Evolutionary conservation across 768 basidiomycete species (phyloP), one percentile per base, ranked within the genome.

Genomic region (Cyclocybe aegerita): DNA sequence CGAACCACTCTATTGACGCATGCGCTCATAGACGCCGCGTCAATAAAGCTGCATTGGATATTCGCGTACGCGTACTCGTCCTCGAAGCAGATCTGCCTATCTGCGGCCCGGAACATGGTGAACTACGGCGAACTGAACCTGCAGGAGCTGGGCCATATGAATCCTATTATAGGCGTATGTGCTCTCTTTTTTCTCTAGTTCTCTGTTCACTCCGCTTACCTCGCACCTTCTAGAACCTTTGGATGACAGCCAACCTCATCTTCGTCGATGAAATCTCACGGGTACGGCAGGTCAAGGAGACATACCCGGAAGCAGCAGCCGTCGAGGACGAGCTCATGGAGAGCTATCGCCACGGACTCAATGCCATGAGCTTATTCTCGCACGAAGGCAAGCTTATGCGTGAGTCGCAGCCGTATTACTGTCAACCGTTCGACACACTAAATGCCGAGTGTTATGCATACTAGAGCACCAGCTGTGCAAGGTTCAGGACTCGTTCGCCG

Each of bases 141-240:
- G 10, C 68, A 65, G 32, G 71, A 72, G 37, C 49, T 76, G 9
- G 72, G 71, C 2, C 63, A 66, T 52, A 63, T 78, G 23, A 78
- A 75, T 59, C 76, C 79, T 10, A 75, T 81, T 17, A 73, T 79
- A 71, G 76, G 74, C n/a, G 79, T 80, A 62, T 63, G 78, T 72
- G 60, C 39, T 38, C 31, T 15, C 15, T 48, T 56, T 39, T 30
- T 35, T 50, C 39, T 48, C 23, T 23, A 3, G 23, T 56, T 46
- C 47, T 29, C 43, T 49, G 14, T 29, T 53, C 34, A 45, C 39
- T 39, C 32, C 43, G 37, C 43, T 33, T 31, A 42, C 7, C 23
- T 39, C 37, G 1, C 44, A 11, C 49, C 55, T 49, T 54, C 45
- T 35, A 78, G 76, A 75, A 73, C 4, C 60, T 79, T 7, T 79